Evolutionary conservation across 2,329 filamentous ascomycete species (phyloP).

Genomic region (Kalmusia sp.): DNA sequence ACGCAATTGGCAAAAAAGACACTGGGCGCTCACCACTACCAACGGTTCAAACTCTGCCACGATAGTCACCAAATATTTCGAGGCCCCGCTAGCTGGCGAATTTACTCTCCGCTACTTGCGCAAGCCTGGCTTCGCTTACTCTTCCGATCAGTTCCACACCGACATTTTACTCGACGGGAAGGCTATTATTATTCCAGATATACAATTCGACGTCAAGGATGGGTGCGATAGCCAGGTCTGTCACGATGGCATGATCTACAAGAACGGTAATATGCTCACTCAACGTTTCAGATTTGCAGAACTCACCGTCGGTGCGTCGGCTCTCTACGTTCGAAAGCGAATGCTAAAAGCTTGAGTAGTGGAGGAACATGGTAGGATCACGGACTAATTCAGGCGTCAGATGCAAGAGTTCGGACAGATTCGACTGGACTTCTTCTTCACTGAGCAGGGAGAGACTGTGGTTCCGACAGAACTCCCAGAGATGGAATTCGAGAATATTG

Average conservation of each 20-base stretch:
- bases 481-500: neutral
- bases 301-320: neutral
- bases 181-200: neutral
- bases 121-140: neutral
- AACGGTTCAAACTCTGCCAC: neutral
- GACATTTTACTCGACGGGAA: neutral
- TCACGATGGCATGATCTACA: neutral
- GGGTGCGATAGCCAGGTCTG: neutral
- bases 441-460: neutral
- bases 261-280: neutral
- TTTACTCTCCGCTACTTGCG: slow-evolving; percentile 20
- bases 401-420: neutral
- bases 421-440: neutral
- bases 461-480: neutral
- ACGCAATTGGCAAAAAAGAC: neutral
- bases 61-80: slow-evolving; percentile 32
- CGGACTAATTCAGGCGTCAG: neutral
- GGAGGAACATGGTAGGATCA: neutral
- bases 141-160: neutral
- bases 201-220: neutral
- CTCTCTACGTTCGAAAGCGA: neutral
- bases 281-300: neutral
- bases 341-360: neutral
- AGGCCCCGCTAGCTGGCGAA: slow-evolving; percentile 22
- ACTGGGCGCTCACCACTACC: neutral